Base-by-base conservation (phyloP, 768 basidiomycete species). In the Suillus decipiens region DNA sequence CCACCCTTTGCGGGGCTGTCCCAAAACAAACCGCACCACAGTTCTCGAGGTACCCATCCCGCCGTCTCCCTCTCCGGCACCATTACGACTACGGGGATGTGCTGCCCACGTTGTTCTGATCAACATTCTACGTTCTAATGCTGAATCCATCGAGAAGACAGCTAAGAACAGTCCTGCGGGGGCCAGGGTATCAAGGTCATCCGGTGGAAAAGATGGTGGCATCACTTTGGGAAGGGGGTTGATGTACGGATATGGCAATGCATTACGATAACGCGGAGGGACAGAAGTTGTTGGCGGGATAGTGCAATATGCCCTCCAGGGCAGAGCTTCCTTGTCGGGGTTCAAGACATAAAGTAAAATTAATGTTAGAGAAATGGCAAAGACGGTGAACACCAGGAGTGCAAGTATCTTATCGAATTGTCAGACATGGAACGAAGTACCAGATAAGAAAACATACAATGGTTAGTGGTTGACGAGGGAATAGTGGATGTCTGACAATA, bases 251-350 rank as follows among this genome's bases (percentile, higher is more conserved):
- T 72, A 83, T 65, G 69, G 73, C 71, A 79, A 72, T 24, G 81
- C 68, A 9, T 81, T 70, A 60, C 79, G 72, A 64, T 83, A 68
- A 66, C 80, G 77, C 58, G 84, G 77, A 70, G 78, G 75, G 59
- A 79, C 70, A 66, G 81, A 79, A 62, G 80, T 71, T 17, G 74
- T 67, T 55, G 82, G 83, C 5, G 89, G 89, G 61, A 87, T 81
- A 28, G 91, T 86, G 77, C 96, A 99, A 73, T 96, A 97, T 24
- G 89, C 87, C 68, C 95, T 87, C 95, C 95, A 99, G 53, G 95
- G 95, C 8, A 97, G 79, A 24, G 95, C 90, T 59, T 91, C 89
- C 75, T 97, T 98, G 82, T 99, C 96, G 63, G 95, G 96, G 73
- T 97, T 96, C 72, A 98, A 84, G 65, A 96, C 84, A 76, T 97